Conservation (phyloP, 2,329 filamentous ascomycete genomes). For the Neonectria faginata region DNA sequence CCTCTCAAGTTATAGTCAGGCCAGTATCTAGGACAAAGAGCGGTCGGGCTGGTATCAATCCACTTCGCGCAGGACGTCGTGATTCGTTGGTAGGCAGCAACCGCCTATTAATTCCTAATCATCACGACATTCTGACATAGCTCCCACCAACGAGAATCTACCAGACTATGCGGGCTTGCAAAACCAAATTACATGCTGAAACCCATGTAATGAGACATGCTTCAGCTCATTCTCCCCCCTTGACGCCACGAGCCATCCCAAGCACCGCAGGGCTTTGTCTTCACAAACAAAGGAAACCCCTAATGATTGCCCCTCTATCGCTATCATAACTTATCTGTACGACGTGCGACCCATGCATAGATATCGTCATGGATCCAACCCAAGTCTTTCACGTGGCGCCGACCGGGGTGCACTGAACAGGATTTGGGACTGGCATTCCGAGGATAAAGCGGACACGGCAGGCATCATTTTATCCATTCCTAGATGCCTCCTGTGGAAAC, state of each 20-base stretch:
- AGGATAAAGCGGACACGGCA: constrained; percentile 1
- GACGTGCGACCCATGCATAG: constrained; percentile 5
- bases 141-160: neutral
- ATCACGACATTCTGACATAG: neutral
- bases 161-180: neutral
- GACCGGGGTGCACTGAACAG: constrained; percentile 4
- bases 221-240: neutral
- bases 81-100: neutral
- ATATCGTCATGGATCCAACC: constrained; percentile 13
- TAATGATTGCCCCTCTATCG: neutral
- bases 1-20: neutral
- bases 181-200: neutral
- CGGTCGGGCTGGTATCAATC: neutral
- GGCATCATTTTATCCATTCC: neutral
- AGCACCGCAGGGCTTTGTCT: neutral
- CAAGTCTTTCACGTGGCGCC: constrained; percentile 10
- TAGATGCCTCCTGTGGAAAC: too few species aligned
- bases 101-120: neutral
- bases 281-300: neutral
- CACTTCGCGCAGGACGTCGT: neutral
- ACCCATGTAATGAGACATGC: neutral
- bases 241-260: neutral
- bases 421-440: constrained; percentile 11
- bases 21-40: neutral
- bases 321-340: neutral